Conservation (phyloP, 139 green algal species). For the Parachlorella kessleri region DNA sequence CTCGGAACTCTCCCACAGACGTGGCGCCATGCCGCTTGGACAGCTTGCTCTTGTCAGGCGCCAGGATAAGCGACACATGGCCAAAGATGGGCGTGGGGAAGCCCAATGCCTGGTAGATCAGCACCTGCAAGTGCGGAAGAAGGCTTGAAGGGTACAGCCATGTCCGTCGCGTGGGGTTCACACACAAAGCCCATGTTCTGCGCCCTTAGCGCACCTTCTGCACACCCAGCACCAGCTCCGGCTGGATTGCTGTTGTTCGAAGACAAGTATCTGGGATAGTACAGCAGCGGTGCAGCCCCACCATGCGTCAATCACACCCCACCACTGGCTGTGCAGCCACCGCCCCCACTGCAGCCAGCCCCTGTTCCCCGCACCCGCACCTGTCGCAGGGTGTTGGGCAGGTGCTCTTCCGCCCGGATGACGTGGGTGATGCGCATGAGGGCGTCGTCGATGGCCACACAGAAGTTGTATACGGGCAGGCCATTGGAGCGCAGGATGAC, state of each 20-base stretch:
- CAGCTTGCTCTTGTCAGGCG: conserved; percentile 97
- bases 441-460: conserved; percentile 97
- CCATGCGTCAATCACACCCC: too few species aligned
- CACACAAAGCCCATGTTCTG: too few species aligned
- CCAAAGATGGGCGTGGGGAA: conserved; percentile 86
- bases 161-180: too few species aligned
- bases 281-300: too few species aligned
- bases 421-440: conserved; percentile 98
- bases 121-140: conserved; percentile 48
- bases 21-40: conserved; percentile 97
- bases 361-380: conserved; percentile 39
- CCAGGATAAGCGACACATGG: conserved; percentile 98
- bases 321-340: too few species aligned
- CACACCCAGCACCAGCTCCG: too few species aligned
- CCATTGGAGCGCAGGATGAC: conserved; percentile 96
- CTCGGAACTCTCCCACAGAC: conserved; percentile 94
- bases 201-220: too few species aligned
- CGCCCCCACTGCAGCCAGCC: neutral
- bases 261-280: too few species aligned
- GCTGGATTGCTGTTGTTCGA: too few species aligned
- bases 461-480: conserved; percentile 99
- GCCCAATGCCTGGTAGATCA: conserved; percentile 95
- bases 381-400: conserved; percentile 97
- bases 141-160: too few species aligned
- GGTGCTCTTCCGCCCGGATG: conserved; percentile 97